phyloP scores from a whole-genome alignment of 2,329 filamentous ascomycete genomes.

The Pseudogymnoascus pannorum region DNA sequence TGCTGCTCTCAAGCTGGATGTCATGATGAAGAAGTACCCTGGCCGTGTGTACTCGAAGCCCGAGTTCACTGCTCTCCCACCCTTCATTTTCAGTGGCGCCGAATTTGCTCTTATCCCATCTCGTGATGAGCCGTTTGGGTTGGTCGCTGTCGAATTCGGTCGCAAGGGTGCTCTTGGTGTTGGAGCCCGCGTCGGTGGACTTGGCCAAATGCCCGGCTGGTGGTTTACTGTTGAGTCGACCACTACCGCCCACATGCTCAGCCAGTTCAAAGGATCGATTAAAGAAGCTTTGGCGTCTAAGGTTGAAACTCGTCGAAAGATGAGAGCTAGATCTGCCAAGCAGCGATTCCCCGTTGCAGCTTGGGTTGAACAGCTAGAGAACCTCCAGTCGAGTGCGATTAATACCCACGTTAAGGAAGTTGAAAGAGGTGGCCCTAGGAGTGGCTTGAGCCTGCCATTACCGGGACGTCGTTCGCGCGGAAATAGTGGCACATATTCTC shows the following conservation, averaged over 20 bases:
- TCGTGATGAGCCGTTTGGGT: constrained; percentile 61
- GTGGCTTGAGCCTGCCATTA: neutral
- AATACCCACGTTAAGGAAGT: constrained; percentile 35
- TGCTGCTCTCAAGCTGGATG: constrained; percentile 55
- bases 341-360: constrained; percentile 61
- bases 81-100: constrained; percentile 59
- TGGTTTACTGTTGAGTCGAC: constrained; percentile 64
- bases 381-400: constrained; percentile 53
- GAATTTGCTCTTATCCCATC: constrained; percentile 63
- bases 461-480: constrained; percentile 1
- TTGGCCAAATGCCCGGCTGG: constrained; percentile 66
- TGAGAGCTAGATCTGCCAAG: constrained; percentile 57
- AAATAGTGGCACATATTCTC: constrained; percentile 5
- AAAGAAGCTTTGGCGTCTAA: constrained; percentile 52
- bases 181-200: constrained; percentile 57
- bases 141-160: constrained; percentile 63
- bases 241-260: constrained; percentile 53
- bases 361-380: constrained; percentile 58
- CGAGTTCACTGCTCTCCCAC: constrained; percentile 59
- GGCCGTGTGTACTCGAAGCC: constrained; percentile 61
- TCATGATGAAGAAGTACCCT: constrained; percentile 59
- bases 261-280: constrained; percentile 59
- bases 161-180: constrained; percentile 61
- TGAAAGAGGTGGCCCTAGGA: constrained; percentile 3
- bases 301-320: constrained; percentile 47